Base-by-base conservation (phyloP, 2,329 filamentous ascomycete species). In the Clarireedia homoeocarpa region DNA sequence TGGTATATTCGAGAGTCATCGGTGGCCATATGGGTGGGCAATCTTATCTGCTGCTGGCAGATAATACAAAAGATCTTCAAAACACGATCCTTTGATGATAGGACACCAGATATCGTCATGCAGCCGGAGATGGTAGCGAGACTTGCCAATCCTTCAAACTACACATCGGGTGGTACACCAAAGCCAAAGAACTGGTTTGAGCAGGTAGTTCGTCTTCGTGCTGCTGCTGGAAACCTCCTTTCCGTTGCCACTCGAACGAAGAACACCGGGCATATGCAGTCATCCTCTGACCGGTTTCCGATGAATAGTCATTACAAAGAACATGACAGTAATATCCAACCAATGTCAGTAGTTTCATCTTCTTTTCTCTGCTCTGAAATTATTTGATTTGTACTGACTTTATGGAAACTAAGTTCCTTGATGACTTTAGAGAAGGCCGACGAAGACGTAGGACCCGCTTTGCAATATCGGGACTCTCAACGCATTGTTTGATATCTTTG, bases 1-100 rank as follows among this genome's bases (percentile, higher is more conserved):
- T 81, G 78, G 77, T 79, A 80, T 64, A 71, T 74, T 17, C 72
- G 77, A 47, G 78, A 81, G 69, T 73, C 75, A 9, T 74, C 71
- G 9, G 74, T 77, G 3, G 77, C 76, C 5, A 71, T 80, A 7
- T 75, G 74, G 57, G 75, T 80, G 7, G 72, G 75, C 51, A 81
- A 80, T 59, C 63, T 80, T 1, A 77, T 77, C 10, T 71, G 75
- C 49, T 72, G 78, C 44, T 81, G 77, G 77, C 51, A 63, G 27
- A 56, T 65, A 14, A 42, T 63, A 2, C 63, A 65, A 47, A 60
- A 59, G 47, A 10, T 63, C 15, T 64, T 65, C 53, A 54, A 61
- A 2, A 42, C 63, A 42, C 60, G 60, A 34, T 59, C 62, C 10
- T 64, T 62, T 48, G 56, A 62, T 40, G 56, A 45, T 14, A 40